Evolutionary conservation across 2,329 filamentous ascomycete genomes (phyloP).

Genomic region (Fusarium musae): DNA sequence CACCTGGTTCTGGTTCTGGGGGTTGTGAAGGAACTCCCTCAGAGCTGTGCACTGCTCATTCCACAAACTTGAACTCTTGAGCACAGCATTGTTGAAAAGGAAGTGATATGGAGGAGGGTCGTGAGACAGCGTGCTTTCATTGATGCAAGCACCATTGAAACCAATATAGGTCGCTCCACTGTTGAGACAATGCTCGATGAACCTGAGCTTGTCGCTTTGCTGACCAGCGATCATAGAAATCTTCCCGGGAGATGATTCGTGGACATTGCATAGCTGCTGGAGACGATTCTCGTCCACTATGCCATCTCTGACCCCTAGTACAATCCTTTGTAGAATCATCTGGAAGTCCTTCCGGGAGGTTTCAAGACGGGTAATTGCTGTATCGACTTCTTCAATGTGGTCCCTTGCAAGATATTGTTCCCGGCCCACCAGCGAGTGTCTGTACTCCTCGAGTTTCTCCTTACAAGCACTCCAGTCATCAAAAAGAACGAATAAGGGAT

Average conservation of each 20-base stretch:
- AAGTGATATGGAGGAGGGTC: background rate
- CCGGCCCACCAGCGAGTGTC: background rate
- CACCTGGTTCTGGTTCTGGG: background rate
- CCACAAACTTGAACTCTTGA: slow-evolving; percentile 8
- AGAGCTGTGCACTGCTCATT: background rate
- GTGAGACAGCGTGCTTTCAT: background rate
- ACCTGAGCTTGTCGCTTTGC: slow-evolving; percentile 24
- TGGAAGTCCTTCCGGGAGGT: background rate
- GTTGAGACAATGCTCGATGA: background rate
- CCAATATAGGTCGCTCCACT: slow-evolving; percentile 28
- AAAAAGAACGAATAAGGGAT: slow-evolving; percentile 7
- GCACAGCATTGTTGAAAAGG: slow-evolving; percentile 3
- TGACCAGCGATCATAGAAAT: background rate
- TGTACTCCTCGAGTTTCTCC: slow-evolving; percentile 2
- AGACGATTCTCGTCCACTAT: background rate
- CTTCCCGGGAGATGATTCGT: background rate
- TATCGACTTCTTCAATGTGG: background rate
- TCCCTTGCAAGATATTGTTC: background rate
- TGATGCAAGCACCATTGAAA: slow-evolving; percentile 16
- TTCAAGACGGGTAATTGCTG: background rate
- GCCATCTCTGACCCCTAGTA: background rate
- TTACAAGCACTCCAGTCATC: background rate
- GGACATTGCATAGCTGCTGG: accelerated
- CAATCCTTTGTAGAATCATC: background rate
- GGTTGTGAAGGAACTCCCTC: background rate